Evolutionary conservation across 1,284 basidiomycete species (phyloP).

Genomic region (Exsudoporus floridanus): DNA sequence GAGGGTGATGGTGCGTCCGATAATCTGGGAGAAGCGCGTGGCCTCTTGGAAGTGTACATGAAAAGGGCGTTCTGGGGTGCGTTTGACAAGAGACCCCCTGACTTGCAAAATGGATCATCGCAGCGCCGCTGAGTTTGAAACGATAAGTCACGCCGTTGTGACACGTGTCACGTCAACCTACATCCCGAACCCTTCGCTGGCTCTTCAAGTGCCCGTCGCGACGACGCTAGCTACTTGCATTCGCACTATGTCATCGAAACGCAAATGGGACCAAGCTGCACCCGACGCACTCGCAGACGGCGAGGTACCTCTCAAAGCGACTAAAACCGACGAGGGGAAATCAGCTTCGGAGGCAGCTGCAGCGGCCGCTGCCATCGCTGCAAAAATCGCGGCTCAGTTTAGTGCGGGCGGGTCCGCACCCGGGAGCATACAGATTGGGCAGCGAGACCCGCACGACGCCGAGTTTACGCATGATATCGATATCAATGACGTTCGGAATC

Average conservation of each 20-base stretch:
- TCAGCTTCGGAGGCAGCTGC: conserved; percentile 77
- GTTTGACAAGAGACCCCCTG: no score
- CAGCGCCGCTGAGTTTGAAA: conserved; percentile 27
- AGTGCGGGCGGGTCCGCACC: conserved; percentile 44
- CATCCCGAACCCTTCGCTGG: background rate
- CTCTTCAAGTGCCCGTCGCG: no score
- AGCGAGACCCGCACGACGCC: conserved; percentile 72
- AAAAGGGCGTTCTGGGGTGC: background rate
- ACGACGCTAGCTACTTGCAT: background rate
- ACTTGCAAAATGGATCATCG: no score
- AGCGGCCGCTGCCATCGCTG: conserved; percentile 82
- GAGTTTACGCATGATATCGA: conserved; percentile 92
- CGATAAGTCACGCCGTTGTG: conserved; percentile 19
- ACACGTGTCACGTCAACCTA: conserved; percentile 16
- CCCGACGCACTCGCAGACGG: conserved; percentile 38
- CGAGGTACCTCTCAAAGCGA: conserved; percentile 44
- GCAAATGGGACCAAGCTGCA: conserved; percentile 72
- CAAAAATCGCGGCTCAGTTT: conserved; percentile 88
- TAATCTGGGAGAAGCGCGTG: conserved; percentile 27
- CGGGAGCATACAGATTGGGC: conserved; percentile 45
- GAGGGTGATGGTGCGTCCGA: conserved; percentile 21
- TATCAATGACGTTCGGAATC: conserved; percentile 95
- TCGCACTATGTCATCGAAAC: conserved; percentile 55
- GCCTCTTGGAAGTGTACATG: conserved; percentile 31
- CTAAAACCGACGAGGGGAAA: conserved; percentile 58